Evolutionary conservation across 176 grass and related monocot genomes (phyloP).

Genomic region (Canna indica): DNA sequence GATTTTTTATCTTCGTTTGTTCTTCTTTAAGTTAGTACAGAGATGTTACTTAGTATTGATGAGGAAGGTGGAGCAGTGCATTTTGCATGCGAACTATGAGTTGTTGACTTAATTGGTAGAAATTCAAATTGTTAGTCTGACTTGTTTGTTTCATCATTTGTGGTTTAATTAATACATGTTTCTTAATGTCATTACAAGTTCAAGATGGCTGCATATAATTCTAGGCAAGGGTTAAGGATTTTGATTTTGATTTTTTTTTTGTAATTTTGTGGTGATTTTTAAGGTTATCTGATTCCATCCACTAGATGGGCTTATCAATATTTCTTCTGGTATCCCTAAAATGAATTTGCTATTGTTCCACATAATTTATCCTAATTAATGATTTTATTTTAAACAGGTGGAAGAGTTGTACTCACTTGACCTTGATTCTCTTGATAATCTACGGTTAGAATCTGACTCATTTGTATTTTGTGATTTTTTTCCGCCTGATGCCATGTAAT

Average conservation of each 20-base stretch:
- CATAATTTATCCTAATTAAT: neutral
- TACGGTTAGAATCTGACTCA: slow-evolving; percentile 36
- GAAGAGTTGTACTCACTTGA: slow-evolving; percentile 97
- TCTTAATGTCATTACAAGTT: too few species aligned
- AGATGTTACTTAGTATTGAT: too few species aligned
- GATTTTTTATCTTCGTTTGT: too few species aligned
- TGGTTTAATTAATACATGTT: too few species aligned
- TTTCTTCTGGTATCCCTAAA: neutral
- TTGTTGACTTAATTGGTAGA: too few species aligned
- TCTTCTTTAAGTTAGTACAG: too few species aligned
- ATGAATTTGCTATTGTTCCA: neutral
- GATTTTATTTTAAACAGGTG: slow-evolving; percentile 42
- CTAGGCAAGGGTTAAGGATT: neutral
- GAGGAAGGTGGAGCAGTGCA: too few species aligned
- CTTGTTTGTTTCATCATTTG: too few species aligned
- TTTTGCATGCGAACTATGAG: too few species aligned
- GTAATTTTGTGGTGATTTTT: neutral
- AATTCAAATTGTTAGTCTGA: too few species aligned
- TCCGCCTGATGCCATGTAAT: neutral
- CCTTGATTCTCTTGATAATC: slow-evolving; percentile 70
- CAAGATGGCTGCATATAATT: neutral
- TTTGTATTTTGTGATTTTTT: slow-evolving; percentile 13
- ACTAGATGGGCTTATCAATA: neutral
- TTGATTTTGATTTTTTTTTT: neutral
- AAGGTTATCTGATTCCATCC: neutral